phyloP scores from a whole-genome alignment of 805 yeast species.

The Diddensiella santjacobensis region DNA sequence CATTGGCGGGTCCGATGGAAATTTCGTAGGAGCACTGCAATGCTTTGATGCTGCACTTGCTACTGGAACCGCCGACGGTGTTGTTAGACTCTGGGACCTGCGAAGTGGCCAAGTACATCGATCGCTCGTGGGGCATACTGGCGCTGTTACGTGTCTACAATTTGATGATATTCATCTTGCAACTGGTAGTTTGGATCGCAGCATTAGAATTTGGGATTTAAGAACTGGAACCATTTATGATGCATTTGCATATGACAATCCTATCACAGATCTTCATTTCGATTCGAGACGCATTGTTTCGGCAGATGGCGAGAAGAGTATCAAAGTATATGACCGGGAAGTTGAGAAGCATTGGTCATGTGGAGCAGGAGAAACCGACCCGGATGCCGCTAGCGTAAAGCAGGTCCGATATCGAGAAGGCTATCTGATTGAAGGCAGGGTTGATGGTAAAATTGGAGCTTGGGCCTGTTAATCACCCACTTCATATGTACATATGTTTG shows the following conservation, averaged over 20 bases:
- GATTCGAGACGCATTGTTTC: conserved; percentile 55
- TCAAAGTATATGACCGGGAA: conserved; percentile 56
- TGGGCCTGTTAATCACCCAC: conserved; percentile 47
- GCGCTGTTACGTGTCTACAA: conserved; percentile 61
- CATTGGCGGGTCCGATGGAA: neutral
- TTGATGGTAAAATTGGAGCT: conserved; percentile 55
- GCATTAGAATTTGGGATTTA: conserved; percentile 69
- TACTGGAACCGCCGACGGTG: conserved; percentile 72
- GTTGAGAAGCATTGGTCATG: conserved; percentile 51
- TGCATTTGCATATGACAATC: conserved; percentile 57
- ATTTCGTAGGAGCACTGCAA: conserved; percentile 61
- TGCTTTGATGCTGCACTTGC: conserved; percentile 75
- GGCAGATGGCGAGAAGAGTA: conserved; percentile 46
- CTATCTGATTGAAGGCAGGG: conserved; percentile 61
- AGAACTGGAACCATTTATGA: conserved; percentile 61
- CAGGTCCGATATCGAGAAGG: conserved; percentile 55
- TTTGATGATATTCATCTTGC: conserved; percentile 63
- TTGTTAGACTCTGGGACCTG: conserved; percentile 72
- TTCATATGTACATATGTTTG: neutral
- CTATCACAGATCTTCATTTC: conserved; percentile 55
- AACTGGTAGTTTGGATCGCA: conserved; percentile 61
- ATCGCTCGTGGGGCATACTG: conserved; percentile 63
- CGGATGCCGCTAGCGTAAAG: conserved; percentile 34
- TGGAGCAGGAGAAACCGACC: conserved; percentile 42
- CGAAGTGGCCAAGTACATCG: conserved; percentile 64